Percentiles rank a stretch among this genome's conserved stretches.
Evolutionary conservation across 257 asterid genomes (phyloP).

Genomic region (Thymus quinquecostatus): DNA sequence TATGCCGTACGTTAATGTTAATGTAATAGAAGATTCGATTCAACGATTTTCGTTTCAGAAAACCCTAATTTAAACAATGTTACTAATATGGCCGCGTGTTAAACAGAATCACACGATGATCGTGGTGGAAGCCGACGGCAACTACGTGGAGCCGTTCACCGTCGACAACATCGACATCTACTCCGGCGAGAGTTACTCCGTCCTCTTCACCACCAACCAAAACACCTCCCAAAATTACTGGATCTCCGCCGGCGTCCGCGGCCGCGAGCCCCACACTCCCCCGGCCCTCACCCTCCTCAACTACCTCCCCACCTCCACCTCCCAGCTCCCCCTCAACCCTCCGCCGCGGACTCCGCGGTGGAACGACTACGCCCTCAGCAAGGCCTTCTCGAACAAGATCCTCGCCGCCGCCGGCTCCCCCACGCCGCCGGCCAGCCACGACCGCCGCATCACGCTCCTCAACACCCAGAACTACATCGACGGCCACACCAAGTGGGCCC

Average conservation of each 20-base stretch:
- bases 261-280: conserved; percentile 74
- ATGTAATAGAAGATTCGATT: too few relatives aligned
- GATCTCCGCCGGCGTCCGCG: conserved; percentile 64
- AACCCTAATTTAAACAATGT: too few relatives aligned
- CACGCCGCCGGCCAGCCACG: conserved; percentile 45
- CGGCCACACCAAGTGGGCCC: conserved; percentile 74
- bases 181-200: conserved; percentile 83
- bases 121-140: conserved; percentile 89
- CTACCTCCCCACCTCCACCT: conserved; percentile 47
- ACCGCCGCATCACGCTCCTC: conserved; percentile 52
- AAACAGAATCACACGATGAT: conserved; percentile 65
- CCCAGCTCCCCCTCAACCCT: conserved; percentile 47
- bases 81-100: too few relatives aligned
- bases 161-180: conserved; percentile 71
- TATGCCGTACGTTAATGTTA: too few relatives aligned
- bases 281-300: conserved; percentile 69
- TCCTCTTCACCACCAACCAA: conserved; percentile 63
- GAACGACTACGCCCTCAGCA: conserved; percentile 66
- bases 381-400: conserved; percentile 48
- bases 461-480: conserved; percentile 67
- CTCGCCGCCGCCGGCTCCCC: conserved; percentile 48
- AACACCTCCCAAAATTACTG: conserved; percentile 62
- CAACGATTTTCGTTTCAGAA: too few relatives aligned
- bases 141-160: conserved; percentile 62
- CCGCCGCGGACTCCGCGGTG: conserved; percentile 67